Percentiles rank a stretch among this genome's conserved stretches.
phyloP scores from a whole-genome alignment of 2,329 filamentous ascomycete genomes.

The Berkeleyomyces rouxiae region DNA sequence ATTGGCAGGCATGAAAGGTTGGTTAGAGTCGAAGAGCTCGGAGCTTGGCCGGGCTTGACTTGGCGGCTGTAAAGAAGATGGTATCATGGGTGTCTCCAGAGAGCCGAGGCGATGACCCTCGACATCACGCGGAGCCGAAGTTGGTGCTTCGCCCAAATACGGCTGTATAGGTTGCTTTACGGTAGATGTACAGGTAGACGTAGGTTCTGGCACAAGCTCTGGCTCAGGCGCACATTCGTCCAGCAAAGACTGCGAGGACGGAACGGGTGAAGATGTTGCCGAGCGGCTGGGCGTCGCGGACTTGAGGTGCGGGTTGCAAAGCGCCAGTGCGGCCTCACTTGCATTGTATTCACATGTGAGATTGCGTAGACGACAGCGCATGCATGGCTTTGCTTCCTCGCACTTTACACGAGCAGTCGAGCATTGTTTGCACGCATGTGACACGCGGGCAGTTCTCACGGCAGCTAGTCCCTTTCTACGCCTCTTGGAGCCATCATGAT shows the following conservation, averaged over 20 bases:
- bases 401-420: slow-evolving; percentile 37
- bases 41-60: not conserved
- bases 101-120: not conserved
- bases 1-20: not conserved
- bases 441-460: slow-evolving; percentile 31
- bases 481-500: slow-evolving; percentile 30
- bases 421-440: slow-evolving; percentile 35
- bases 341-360: slow-evolving; percentile 28
- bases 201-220: not conserved
- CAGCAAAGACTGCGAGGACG: not conserved
- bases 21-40: not conserved
- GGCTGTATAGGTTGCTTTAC: not conserved
- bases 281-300: slow-evolving; percentile 12
- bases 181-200: not conserved
- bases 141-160: not conserved
- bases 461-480: slow-evolving; percentile 29
- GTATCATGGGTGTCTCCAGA: not conserved
- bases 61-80: not conserved
- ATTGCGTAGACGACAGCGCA: slow-evolving; percentile 31
- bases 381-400: slow-evolving; percentile 37
- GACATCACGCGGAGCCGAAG: not conserved
- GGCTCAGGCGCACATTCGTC: not conserved
- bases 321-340: slow-evolving; percentile 17
- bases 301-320: slow-evolving; percentile 14
- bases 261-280: not conserved